Evolutionary conservation across 2,329 filamentous ascomycete species (phyloP), one percentile per base, ranked within the genome.

Genomic region (Chaetomium globosum): DNA sequence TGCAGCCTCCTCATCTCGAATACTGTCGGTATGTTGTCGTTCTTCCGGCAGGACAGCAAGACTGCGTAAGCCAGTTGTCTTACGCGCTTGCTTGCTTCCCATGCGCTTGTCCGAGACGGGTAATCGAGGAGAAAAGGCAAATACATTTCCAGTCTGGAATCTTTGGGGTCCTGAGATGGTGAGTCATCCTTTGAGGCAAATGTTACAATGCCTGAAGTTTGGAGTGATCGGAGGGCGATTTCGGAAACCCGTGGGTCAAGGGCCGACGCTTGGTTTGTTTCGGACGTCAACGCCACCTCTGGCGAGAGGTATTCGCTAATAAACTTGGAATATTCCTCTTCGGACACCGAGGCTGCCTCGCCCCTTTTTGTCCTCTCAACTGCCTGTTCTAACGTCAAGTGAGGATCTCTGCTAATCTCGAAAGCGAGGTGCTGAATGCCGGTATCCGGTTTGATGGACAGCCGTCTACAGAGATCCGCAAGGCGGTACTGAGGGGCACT

Each of bases 81-180:
- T 26, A 78, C 65, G 0, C 67, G 56, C 4, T 72, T 75, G 65
- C 79, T 80, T 31, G 71, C 67, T 23, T 76, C 73, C 80, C 80
- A 82, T 0, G 77, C 74, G 62, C 76, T 81, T 55, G 73, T 75
- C 12, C 71, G 74, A 0, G 73, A 65, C 43, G 76, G 76, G 46
- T 74, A 76, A 65, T 81, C 80, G 10, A 80, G 70, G 21, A 82
- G 71, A 19, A 77, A 71, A 1, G 80, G 80, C 2, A 80, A 68
- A 60, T 79, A 81, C 64, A 80, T 76, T 1, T 74, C 71, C 21
- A 70, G 51, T 7, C 49, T 52, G 13, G 9, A 7, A 2, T 61
- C 51, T 19, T 31, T 46, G 36, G 8, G 67, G 12, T 43, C 30
- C 3, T 54, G n/a, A 6, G 43, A 3, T 4, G 21, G 3, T 2